These are phyloP conservation scores for Lentinula edodes DNA, from an alignment of 768 basidiomycete genomes.

Conservation along the genomic window DNA sequence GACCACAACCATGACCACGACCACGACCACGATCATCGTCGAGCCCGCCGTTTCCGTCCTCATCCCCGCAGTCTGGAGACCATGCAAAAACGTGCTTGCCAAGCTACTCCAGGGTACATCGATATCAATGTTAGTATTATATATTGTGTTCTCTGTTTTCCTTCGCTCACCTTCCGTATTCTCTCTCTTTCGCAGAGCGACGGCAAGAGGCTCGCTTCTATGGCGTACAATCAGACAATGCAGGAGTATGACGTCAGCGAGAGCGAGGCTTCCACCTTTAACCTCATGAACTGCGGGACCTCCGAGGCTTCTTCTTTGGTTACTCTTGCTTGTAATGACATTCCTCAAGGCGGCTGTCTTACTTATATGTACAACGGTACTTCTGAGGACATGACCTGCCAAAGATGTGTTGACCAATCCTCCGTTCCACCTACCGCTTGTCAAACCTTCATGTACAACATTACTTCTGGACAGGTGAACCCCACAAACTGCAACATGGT, in stretches of 20 bases:
- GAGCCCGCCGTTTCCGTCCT: background rate
- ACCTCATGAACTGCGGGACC: background rate
- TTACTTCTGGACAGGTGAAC: background rate
- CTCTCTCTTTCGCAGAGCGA: background rate
- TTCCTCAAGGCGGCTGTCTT: background rate
- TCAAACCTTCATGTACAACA: constrained; percentile 1
- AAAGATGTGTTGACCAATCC: background rate
- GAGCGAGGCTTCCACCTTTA: background rate
- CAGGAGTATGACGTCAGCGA: background rate
- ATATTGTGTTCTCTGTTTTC: background rate
- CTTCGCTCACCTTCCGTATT: background rate
- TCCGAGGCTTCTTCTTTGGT: background rate
- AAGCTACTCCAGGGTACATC: background rate
- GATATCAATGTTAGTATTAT: constrained; percentile 1
- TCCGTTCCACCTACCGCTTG: background rate
- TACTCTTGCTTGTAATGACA: background rate
- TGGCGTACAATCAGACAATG: background rate
- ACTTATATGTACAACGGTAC: background rate
- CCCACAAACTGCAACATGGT: background rate
- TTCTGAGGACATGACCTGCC: background rate
- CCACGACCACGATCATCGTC: background rate
- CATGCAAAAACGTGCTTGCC: background rate
- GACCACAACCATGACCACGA: background rate
- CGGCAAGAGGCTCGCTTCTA: background rate
- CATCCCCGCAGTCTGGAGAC: background rate